Conservation (phyloP, 2,329 filamentous ascomycete species). For the Claviceps paspali region DNA sequence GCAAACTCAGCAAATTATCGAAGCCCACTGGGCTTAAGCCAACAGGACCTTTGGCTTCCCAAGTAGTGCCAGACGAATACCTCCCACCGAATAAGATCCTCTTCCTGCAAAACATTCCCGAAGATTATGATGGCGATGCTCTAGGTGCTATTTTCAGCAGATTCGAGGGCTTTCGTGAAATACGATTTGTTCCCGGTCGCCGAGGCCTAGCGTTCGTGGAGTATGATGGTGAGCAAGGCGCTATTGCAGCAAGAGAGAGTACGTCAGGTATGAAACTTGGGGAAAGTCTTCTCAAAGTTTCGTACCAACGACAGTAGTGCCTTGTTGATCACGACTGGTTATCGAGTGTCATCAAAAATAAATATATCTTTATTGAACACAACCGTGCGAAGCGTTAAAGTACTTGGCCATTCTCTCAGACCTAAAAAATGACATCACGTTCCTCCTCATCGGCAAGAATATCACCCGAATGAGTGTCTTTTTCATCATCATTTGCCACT, state of each 20-base stretch:
- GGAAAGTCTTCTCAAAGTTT: constrained; percentile 76
- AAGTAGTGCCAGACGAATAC: constrained; percentile 91
- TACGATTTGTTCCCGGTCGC: constrained; percentile 72
- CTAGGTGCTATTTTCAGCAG: constrained; percentile 70
- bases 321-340: too few relatives aligned
- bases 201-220: constrained; percentile 91
- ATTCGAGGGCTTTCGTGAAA: constrained; percentile 90
- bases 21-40: constrained; percentile 53
- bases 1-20: constrained; percentile 53
- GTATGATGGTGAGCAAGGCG: constrained; percentile 79
- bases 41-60: constrained; percentile 47
- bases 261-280: constrained; percentile 72
- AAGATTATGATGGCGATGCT: constrained; percentile 67
- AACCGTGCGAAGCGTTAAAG: background rate
- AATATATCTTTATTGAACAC: too few relatives aligned
- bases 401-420: background rate
- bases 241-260: constrained; percentile 86
- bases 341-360: too few relatives aligned
- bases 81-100: constrained; percentile 94
- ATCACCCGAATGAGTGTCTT: constrained; percentile 36
- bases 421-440: constrained; percentile 71
- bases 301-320: constrained; percentile 87
- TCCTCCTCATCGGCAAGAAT: constrained; percentile 63
- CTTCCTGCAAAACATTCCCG: constrained; percentile 83
- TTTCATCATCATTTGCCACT: constrained; percentile 21